Evolutionary conservation across 2,329 filamentous ascomycete genomes (phyloP).

Genomic region (Colletotrichum lini): DNA sequence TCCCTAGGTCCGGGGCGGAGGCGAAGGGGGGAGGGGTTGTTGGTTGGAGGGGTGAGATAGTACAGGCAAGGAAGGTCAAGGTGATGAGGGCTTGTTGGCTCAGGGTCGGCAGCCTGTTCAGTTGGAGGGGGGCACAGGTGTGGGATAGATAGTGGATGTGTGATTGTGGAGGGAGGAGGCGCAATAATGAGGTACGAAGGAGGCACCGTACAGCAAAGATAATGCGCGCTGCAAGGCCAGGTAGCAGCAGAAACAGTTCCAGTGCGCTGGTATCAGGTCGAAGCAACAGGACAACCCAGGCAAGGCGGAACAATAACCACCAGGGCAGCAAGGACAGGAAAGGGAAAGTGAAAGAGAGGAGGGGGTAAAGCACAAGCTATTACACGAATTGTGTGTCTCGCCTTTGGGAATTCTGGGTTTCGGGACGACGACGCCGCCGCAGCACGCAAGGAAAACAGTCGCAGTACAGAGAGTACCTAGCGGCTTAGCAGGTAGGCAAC

Average conservation of each 20-base stretch:
- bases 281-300: background rate
- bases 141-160: background rate
- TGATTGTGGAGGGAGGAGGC: background rate
- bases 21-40: background rate
- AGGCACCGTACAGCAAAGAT: background rate
- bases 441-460: conserved; percentile 24
- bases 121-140: conserved; percentile 1
- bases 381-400: conserved; percentile 32
- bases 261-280: background rate
- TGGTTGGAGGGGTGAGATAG: conserved; percentile 4
- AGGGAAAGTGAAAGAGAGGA: background rate
- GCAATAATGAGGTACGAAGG: background rate
- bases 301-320: background rate
- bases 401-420: conserved; percentile 25
- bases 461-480: conserved; percentile 11
- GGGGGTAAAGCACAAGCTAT: conserved; percentile 24
- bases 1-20: conserved; percentile 32
- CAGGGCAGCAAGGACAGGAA: conserved; percentile 3
- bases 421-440: conserved; percentile 26
- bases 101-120: conserved; percentile 16
- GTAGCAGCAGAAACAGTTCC: background rate
- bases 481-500: background rate
- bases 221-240: background rate
- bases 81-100: conserved; percentile 16
- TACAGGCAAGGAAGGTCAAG: conserved; percentile 14